These are phyloP conservation scores for Aegilops speltoides DNA, from an alignment of 176 grass and related monocot species.

Conservation along the genomic window DNA sequence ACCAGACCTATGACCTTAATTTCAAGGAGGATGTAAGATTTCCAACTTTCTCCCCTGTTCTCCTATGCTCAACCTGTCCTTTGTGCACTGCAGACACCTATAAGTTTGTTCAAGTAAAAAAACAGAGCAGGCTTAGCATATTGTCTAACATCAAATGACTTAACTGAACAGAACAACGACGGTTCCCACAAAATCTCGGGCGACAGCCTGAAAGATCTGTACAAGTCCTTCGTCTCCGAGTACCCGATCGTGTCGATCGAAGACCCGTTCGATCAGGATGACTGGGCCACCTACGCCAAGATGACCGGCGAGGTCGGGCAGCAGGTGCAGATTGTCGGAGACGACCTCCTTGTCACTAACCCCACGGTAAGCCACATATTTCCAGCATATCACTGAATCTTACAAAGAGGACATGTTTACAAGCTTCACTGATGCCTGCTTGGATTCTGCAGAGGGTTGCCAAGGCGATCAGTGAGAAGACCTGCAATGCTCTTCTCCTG, in stretches of 20 bases:
- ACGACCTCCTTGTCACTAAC: slow-evolving; percentile 97
- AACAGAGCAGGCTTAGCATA: background rate
- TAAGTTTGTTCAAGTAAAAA: background rate
- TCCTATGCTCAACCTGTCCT: background rate
- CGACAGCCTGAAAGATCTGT: slow-evolving; percentile 72
- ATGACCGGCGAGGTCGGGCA: slow-evolving; percentile 82
- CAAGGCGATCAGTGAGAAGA: slow-evolving; percentile 81
- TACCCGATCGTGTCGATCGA: slow-evolving; percentile 96
- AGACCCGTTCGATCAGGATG: slow-evolving; percentile 96
- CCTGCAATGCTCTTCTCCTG: slow-evolving; percentile 94
- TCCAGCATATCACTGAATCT: background rate
- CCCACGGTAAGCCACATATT: slow-evolving; percentile 56
- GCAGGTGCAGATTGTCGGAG: slow-evolving; percentile 90
- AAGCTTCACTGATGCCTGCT: background rate
- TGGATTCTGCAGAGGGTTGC: slow-evolving; percentile 69
- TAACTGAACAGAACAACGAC: slow-evolving; percentile 69
- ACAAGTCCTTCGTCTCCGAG: slow-evolving; percentile 79
- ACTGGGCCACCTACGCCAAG: slow-evolving; percentile 86
- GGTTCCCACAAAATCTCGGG: slow-evolving; percentile 81
- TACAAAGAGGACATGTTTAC: background rate
- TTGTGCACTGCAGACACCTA: background rate
- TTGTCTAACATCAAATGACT: background rate
- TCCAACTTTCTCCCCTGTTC: background rate
- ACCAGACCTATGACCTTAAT: slow-evolving; percentile 82
- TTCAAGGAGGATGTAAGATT: slow-evolving; percentile 84